Conservation (phyloP, 1,284 basidiomycete genomes). For the Xerocomus nothofagi region DNA sequence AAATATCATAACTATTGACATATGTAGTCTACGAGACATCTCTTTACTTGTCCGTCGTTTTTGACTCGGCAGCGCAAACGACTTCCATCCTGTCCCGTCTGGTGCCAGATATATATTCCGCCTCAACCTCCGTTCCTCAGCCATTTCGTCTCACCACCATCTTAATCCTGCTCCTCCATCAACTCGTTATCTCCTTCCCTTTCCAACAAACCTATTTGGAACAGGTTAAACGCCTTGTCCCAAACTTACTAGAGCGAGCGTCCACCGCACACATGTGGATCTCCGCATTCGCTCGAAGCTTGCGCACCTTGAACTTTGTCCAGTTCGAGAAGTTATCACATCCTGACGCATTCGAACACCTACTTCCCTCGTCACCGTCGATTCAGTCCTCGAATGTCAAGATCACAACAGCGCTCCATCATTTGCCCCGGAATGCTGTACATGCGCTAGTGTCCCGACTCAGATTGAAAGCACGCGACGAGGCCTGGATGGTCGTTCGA, state of each 20-base stretch:
- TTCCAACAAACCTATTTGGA: slow-evolving; percentile 57
- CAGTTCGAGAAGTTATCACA: slow-evolving; percentile 46
- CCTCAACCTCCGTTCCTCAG: slow-evolving; percentile 26
- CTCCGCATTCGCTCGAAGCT: slow-evolving; percentile 42
- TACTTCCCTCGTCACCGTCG: slow-evolving; percentile 16
- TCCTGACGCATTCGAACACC: slow-evolving; percentile 27
- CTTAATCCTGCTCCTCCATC: slow-evolving; percentile 53
- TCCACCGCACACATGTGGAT: slow-evolving; percentile 49
- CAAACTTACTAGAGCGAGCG: slow-evolving; percentile 37
- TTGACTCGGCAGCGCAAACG: slow-evolving; percentile 54
- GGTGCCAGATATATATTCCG: slow-evolving; percentile 47
- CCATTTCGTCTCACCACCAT: slow-evolving; percentile 34
- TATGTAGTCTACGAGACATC: slow-evolving; percentile 75
- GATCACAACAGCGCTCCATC: neutral
- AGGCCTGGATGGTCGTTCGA: slow-evolving; percentile 60
- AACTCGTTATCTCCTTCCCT: slow-evolving; percentile 55
- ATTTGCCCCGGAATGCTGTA: slow-evolving; percentile 45
- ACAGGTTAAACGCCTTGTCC: slow-evolving; percentile 43
- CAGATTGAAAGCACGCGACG: slow-evolving; percentile 49
- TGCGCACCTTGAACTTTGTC: slow-evolving; percentile 54
- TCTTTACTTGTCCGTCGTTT: slow-evolving; percentile 60
- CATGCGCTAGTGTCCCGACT: slow-evolving; percentile 46
- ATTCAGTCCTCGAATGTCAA: slow-evolving; percentile 2
- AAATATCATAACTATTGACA: neutral
- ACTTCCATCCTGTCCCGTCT: slow-evolving; percentile 59